phyloP scores from a whole-genome alignment of 1,284 basidiomycete species.

The Vanrija pseudolonga region DNA sequence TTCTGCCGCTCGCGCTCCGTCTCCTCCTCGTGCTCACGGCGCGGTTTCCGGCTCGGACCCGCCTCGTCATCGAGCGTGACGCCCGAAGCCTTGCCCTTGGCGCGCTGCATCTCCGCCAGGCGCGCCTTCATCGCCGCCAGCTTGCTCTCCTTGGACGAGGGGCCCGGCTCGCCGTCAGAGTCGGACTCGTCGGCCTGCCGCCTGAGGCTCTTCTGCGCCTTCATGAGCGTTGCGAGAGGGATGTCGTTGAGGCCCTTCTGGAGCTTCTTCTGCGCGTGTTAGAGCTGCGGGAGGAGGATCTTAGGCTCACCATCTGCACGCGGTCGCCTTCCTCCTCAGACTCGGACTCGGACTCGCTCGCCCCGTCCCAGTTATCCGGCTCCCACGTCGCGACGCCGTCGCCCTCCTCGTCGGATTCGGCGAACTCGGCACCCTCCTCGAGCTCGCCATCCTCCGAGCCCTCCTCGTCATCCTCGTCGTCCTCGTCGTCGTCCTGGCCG shows the following conservation, averaged over 20 bases:
- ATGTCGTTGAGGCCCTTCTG: slow-evolving; percentile 16
- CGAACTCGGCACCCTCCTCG: slow-evolving; percentile 53
- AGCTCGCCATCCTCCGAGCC: slow-evolving; percentile 55
- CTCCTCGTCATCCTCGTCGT: slow-evolving; percentile 24
- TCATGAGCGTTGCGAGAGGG: slow-evolving; percentile 51
- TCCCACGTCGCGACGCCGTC: slow-evolving; percentile 40
- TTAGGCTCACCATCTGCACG: slow-evolving; percentile 22
- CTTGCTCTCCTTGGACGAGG: slow-evolving; percentile 12
- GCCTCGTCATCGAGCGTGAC: slow-evolving; percentile 16
- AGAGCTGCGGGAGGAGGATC: background rate
- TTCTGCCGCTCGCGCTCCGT: slow-evolving; percentile 55
- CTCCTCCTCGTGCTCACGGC: slow-evolving; percentile 19
- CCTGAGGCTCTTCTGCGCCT: slow-evolving; percentile 12
- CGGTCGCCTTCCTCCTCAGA: slow-evolving; percentile 10
- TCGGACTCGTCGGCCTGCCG: slow-evolving; percentile 9
- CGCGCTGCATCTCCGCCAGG: slow-evolving; percentile 38
- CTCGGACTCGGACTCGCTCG: slow-evolving; percentile 19
- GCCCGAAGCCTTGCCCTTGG: slow-evolving; percentile 35
- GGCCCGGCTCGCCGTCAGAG: background rate
- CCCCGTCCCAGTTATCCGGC: slow-evolving; percentile 45
- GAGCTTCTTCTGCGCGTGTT: slow-evolving; percentile 9
- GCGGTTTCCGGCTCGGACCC: slow-evolving; percentile 14
- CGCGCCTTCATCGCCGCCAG: slow-evolving; percentile 34
- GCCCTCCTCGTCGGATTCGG: slow-evolving; percentile 30
- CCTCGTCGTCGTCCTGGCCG: slow-evolving; percentile 54